Evolutionary conservation across 129 eudicot species (phyloP), one percentile per base, ranked within the genome.

Genomic region (Rutidosis leptorrhynchoides): DNA sequence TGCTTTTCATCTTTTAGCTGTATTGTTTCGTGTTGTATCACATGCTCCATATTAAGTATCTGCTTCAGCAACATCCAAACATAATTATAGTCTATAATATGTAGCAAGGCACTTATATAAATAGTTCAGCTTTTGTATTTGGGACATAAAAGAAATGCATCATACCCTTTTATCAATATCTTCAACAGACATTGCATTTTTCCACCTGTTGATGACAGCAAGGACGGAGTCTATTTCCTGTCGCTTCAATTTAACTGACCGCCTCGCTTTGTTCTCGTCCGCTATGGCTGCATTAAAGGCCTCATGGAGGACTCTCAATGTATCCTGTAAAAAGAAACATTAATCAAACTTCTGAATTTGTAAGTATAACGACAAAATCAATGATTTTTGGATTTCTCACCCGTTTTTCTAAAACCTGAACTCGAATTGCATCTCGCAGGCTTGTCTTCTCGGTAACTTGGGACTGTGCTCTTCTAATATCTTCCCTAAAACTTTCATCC

Each of bases 381-480:
- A 54, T 56, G 12, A 30, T 42, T 29, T 32, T 37, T 17, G 5
- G 33, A 33, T 27, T 62, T 65, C 79, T 76, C 71, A 93, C 99
- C 78, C 80, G 77, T 71, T 30, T 78, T 68, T 29, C 63, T 37
- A 65, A 80, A 61, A 83, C 72, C 37, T 83, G 74, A 54, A 22
- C 46, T 70, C 82, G 86, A 63, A 84, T 81, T 59, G 79, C 74
- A 68, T 89, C 95, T 78, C 96, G 79, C 7, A 25, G 52, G n/a
- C 51, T 71, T 37, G 99, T 93, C 78, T 83, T 88, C 75, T 88
- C 89, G 1, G 84, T 87, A 74, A 88, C 83, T 61, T 70, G 76
- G 33, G 77, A 33, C 75, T 86, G 83, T 64, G 87, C 89, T 64
- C 32, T 67, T 70, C 79, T 89, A 62, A 85, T 84, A 69, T 79